Evolutionary conservation across 2,329 filamentous ascomycete species (phyloP).

Genomic region (Leptographium procerum): DNA sequence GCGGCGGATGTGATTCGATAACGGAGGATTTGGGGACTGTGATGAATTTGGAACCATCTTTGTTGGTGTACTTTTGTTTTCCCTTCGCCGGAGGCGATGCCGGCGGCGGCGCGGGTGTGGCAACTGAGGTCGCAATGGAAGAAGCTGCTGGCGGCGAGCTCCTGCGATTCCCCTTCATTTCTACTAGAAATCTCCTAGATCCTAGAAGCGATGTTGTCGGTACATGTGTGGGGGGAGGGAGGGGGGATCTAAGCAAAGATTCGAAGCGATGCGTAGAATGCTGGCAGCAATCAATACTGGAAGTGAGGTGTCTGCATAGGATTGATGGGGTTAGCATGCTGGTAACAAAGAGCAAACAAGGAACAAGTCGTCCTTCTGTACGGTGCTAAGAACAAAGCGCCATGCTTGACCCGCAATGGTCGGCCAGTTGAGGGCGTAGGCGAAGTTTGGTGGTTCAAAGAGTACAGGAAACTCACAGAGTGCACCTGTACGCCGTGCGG

Average conservation of each 20-base stretch:
- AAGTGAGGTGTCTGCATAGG: background rate
- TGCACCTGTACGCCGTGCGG: background rate
- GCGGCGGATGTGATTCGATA: slow-evolving; percentile 41
- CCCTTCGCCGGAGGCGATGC: slow-evolving; percentile 39
- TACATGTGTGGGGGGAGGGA: slow-evolving; percentile 4
- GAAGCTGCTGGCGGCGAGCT: slow-evolving; percentile 16
- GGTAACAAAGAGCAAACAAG: background rate
- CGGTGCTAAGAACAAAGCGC: background rate
- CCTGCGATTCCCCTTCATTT: slow-evolving; percentile 24
- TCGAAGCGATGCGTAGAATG: background rate
- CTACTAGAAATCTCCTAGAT: slow-evolving; percentile 1
- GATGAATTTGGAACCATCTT: slow-evolving; percentile 59
- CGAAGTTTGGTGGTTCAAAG: background rate
- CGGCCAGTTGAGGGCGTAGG: background rate
- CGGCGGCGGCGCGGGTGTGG: slow-evolving; percentile 19
- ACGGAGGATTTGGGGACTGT: slow-evolving; percentile 47
- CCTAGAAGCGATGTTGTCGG: slow-evolving; percentile 1
- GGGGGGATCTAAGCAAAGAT: no score
- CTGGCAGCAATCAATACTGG: background rate
- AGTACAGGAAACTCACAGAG: slow-evolving; percentile 3
- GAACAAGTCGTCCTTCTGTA: background rate
- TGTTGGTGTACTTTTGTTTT: slow-evolving; percentile 54
- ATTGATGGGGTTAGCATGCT: background rate
- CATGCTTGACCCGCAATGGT: background rate
- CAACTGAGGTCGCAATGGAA: background rate